Percentiles rank a stretch among this genome's conserved stretches.
These are phyloP conservation scores for Cicer bijugum DNA, from an alignment of 306 rosid species.

Conservation along the genomic window DNA sequence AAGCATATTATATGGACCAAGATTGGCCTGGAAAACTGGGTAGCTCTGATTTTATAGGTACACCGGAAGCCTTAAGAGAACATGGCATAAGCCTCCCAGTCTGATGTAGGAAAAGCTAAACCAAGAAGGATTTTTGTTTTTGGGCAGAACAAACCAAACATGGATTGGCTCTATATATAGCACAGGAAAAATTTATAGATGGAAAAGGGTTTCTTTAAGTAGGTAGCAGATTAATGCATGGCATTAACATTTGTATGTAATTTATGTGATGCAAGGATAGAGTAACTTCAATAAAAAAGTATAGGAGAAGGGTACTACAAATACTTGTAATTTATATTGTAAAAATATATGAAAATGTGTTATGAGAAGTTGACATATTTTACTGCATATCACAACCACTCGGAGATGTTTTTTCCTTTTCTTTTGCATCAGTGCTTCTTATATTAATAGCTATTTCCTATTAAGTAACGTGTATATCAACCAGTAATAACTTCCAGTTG, in stretches of 20 bases:
- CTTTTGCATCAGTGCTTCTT: neutral
- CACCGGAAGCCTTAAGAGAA: neutral
- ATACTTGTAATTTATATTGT: neutral
- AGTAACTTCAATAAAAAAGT: neutral
- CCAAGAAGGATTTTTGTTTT: neutral
- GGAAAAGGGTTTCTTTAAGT: slow-evolving; percentile 22
- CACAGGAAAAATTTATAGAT: neutral
- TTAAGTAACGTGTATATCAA: neutral
- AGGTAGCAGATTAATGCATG: slow-evolving; percentile 2
- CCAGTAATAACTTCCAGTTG: neutral
- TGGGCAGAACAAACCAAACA: neutral
- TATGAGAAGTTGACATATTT: slow-evolving; percentile 10
- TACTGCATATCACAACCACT: neutral
- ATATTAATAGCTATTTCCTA: neutral
- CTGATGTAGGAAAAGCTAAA: slow-evolving; percentile 26
- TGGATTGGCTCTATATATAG: slow-evolving; percentile 19
- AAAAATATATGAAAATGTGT: neutral
- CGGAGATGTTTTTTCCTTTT: slow-evolving; percentile 10
- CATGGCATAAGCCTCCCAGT: neutral
- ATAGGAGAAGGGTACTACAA: neutral
- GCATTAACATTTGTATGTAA: slow-evolving; percentile 3
- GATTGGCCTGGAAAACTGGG: neutral
- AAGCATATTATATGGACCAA: slow-evolving; percentile 1
- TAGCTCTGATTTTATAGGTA: neutral
- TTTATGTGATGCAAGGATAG: slow-evolving; percentile 5